Evolutionary conservation across 1,284 basidiomycete species (phyloP), one percentile per base, ranked within the genome.

Genomic region (Cryptococcus depauperatus): DNA sequence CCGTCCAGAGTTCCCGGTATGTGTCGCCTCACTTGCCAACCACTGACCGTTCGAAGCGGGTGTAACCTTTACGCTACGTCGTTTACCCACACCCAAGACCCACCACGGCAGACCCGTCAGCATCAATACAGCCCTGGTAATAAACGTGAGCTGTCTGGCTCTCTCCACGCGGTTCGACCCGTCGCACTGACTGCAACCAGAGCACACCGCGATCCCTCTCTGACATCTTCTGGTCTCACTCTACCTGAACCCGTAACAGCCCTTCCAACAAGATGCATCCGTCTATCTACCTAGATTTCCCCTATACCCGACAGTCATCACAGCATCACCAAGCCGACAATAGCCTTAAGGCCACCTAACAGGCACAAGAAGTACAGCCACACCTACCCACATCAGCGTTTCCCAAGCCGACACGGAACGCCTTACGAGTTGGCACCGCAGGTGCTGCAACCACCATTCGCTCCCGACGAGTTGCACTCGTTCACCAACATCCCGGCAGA

Each of bases 1-100:
- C 82, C 87, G 3, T 77, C 77, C 56, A 76, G 92, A 29, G 62
- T 95, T 14, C 88, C 91, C 47, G 85, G 88, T 84, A 51, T 26
- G 64, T 56, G 5, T 10, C 3, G 4, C 3, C 21, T 21, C n/a
- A n/a, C n/a, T n/a, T n/a, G n/a, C n/a, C n/a, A n/a, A n/a, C n/a
- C n/a, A n/a, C n/a, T n/a, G n/a, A n/a, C n/a, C n/a, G n/a, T n/a
- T n/a, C n/a, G n/a, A n/a, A n/a, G n/a, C n/a, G n/a, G n/a, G n/a
- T n/a, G n/a, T n/a, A n/a, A n/a, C 8, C 32, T 14, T 18, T 33
- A n/a, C 32, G 7, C 11, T 13, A 33, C 32, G n/a, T 5, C 7
- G n/a, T 33, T 4, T 1, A 3, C 32, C 28, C 28, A 9, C 7
- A 9, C n/a, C 4, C 32, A 14, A 6, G 32, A 14, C 19, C 32